Percentiles rank a stretch among this genome's conserved stretches.
These are phyloP conservation scores for Dioszegia crocea DNA, from an alignment of 768 basidiomycete genomes.

Conservation along the genomic window DNA sequence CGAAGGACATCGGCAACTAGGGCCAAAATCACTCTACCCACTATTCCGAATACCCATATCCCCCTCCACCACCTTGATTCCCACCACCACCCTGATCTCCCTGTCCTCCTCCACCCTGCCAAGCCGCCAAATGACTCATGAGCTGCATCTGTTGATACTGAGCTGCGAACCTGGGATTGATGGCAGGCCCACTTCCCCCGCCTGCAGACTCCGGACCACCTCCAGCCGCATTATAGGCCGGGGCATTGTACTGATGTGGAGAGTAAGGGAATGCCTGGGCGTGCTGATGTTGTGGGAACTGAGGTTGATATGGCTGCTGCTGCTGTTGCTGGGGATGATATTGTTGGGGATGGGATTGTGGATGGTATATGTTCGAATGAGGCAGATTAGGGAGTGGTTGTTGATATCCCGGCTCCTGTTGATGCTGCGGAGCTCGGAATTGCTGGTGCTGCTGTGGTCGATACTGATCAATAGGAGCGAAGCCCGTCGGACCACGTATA, in stretches of 20 bases:
- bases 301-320: constrained; percentile 13
- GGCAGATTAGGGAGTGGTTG: neutral
- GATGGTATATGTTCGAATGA: too few species aligned
- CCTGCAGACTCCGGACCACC: neutral
- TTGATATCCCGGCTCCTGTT: constrained; percentile 1
- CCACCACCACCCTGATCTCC: neutral
- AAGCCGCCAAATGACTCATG: constrained; percentile 13
- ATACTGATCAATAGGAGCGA: neutral
- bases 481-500: too few species aligned
- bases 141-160: constrained; percentile 33
- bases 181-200: constrained; percentile 24
- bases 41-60: neutral
- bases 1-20: too few species aligned
- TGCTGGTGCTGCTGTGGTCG: constrained; percentile 8
- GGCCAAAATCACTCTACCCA: too few species aligned
- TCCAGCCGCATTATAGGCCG: neutral
- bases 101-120: constrained; percentile 2
- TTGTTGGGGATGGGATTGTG: neutral
- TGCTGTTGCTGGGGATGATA: constrained; percentile 8
- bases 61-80: neutral
- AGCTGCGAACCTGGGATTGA: constrained; percentile 43
- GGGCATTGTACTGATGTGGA: too few species aligned
- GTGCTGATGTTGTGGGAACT: neutral
- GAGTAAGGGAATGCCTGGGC: too few species aligned
- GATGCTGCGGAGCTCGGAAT: neutral